Evolutionary conservation across 192 early-diverging fungal species (phyloP).

Genomic region (Coemansia sp.): DNA sequence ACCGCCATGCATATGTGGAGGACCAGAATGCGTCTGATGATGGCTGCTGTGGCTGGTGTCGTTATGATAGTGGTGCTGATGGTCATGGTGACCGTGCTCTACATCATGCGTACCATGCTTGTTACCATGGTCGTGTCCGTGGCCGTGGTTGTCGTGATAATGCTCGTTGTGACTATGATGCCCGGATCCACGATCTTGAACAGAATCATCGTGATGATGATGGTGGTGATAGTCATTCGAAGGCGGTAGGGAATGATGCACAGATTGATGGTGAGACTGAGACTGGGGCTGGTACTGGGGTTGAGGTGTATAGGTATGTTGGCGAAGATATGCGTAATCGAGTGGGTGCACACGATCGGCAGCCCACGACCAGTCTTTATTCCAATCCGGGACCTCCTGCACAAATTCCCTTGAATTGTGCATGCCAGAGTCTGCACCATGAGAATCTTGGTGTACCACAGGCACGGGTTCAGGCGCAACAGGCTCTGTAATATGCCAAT

Average conservation of each 20-base stretch:
- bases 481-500: slow-evolving; percentile 32
- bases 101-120: no score
- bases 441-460: not conserved
- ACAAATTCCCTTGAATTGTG: not conserved
- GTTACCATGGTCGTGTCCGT: no score
- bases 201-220: not conserved
- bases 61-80: not conserved
- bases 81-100: no score
- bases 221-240: not conserved
- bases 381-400: slow-evolving; percentile 48
- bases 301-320: no score
- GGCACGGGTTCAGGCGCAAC: not conserved
- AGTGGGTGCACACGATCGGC: slow-evolving; percentile 48
- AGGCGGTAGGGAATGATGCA: not conserved
- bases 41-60: not conserved
- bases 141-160: no score
- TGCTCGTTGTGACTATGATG: not conserved
- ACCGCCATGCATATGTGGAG: no score
- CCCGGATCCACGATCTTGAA: not conserved
- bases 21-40: not conserved
- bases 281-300: not conserved
- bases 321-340: slow-evolving; percentile 35
- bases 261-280: no score
- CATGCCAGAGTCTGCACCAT: not conserved
- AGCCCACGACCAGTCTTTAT: slow-evolving; percentile 56